Percentiles rank a stretch among this genome's conserved stretches.
phyloP scores from a whole-genome alignment of 371 early-diverging fungal genomes.

The Nematocida sp. region DNA sequence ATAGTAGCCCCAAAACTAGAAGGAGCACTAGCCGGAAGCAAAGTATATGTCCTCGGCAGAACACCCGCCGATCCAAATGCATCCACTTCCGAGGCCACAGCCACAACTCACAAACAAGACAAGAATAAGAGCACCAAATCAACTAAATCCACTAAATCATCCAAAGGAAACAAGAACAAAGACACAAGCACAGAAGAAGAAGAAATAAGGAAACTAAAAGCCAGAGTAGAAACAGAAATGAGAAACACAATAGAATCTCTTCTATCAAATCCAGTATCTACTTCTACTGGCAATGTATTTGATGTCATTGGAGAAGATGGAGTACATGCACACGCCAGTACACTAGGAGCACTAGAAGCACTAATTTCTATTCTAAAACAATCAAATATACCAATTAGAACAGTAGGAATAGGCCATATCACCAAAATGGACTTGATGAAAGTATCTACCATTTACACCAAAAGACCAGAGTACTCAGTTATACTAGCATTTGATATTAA shows the following conservation, averaged over 20 bases:
- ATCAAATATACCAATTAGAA: conserved; percentile 87
- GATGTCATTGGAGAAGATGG: conserved; percentile 66
- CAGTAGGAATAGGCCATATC: conserved; percentile 92
- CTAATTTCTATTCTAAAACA: conserved; percentile 83
- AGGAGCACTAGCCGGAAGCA: conserved; percentile 93
- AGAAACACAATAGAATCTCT: conserved; percentile 48
- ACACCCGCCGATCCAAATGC: too few relatives aligned
- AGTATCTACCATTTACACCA: conserved; percentile 80
- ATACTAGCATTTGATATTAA: conserved; percentile 97
- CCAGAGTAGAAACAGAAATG: conserved; percentile 71
- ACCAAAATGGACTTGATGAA: conserved; percentile 93
- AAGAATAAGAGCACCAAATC: too few relatives aligned
- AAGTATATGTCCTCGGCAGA: conserved; percentile 81
- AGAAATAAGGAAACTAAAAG: conserved; percentile 81
- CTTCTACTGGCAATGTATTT: conserved; percentile 33
- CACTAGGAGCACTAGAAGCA: conserved; percentile 96
- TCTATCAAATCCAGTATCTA: conserved; percentile 45
- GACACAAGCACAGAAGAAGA: conserved; percentile 75
- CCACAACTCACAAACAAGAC: too few relatives aligned
- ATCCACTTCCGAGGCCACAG: too few relatives aligned
- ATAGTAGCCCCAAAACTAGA: conserved; percentile 88
- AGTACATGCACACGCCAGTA: conserved; percentile 96
- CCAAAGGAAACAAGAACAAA: too few relatives aligned
- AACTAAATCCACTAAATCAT: too few relatives aligned
- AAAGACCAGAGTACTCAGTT: conserved; percentile 76